These are phyloP conservation scores for Yarrowia sp. DNA, from an alignment of 805 yeast species.

Conservation along the genomic window DNA sequence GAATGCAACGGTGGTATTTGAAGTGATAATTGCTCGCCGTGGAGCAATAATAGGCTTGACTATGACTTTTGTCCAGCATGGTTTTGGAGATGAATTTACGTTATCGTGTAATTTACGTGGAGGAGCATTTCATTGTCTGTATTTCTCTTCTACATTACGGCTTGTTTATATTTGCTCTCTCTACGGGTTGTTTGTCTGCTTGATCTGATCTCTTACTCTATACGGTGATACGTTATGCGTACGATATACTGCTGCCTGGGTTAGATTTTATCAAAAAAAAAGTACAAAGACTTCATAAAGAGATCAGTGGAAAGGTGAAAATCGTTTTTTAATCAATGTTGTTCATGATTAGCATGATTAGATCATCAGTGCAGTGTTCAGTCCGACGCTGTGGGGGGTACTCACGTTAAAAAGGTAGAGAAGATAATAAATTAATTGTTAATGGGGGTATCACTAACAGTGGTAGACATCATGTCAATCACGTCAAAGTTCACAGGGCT, in stretches of 20 bases:
- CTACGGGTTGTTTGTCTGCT: no score
- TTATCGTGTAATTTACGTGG: no score
- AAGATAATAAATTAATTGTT: conserved; percentile 3
- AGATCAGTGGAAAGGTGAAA: conserved; percentile 27
- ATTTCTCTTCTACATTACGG: no score
- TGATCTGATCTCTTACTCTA: neutral
- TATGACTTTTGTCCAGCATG: no score
- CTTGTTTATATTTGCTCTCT: no score
- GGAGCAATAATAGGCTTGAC: no score
- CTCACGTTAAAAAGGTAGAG: neutral
- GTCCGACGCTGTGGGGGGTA: neutral
- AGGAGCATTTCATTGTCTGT: no score
- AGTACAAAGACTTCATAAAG: neutral
- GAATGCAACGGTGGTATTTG: no score
- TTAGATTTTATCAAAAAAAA: neutral
- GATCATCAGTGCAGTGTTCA: conserved; percentile 18
- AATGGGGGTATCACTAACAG: conserved; percentile 10
- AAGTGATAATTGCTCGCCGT: no score
- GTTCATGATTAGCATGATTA: conserved; percentile 26
- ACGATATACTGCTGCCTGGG: neutral
- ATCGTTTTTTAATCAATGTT: conserved; percentile 23
- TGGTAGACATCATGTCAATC: neutral
- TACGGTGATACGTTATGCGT: no score
- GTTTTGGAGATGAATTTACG: no score
- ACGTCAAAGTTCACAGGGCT: neutral